Base-by-base conservation (phyloP, 495 filamentous ascomycete species). In the Hypomontagnella monticulosa region DNA sequence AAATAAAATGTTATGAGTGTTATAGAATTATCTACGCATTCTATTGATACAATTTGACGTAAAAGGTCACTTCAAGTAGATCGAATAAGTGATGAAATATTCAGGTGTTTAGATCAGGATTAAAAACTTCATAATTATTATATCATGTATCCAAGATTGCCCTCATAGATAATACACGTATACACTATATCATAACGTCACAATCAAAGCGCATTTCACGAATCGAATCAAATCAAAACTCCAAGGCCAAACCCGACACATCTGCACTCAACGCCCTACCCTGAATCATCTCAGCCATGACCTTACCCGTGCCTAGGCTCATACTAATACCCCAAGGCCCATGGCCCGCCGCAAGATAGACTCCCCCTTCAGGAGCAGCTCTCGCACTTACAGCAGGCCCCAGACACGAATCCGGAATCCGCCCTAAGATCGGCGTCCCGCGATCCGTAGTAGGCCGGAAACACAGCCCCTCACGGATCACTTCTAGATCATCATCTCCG, bases 281-380 rank as follows among this genome's bases (percentile, higher is more conserved):
- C 63, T 80, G 73, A 10, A 88, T 78, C 84, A 91, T 80, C 75
- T 89, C 84, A 3, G 83, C 83, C 67, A 90, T 70, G n/a, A 89
- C 83, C 47, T 81, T 81, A 0, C 89, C 88, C n/a, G 87, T 90
- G 32, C 88, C 89, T 44, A 90, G 68, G 46, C 80, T 79, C 67
- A 86, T 57, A 36, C 80, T 81, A 15, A 91, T 90, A 0, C 89
- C 89, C 89, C 88, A 91, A 9, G 89, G 85, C 1, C 89, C 89
- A 78, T 93, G 91, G 0, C 91, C 91, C 7, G 89, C 77, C 0
- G 87, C 87, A 16, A 93, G 68, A 70, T 85, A 92, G 8, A 95
- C 87, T 0, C 90, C 89, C 0, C 88, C 88, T 5, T 82, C 81
- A 2, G 65, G 67, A 0, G 66, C 63, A 19, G 79, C 76, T 54